A percentile compares a stretch with the other conserved stretches of the same genome.
phyloP scores from a whole-genome alignment of 2,329 filamentous ascomycete species.

The Trichophaea hybrida region DNA sequence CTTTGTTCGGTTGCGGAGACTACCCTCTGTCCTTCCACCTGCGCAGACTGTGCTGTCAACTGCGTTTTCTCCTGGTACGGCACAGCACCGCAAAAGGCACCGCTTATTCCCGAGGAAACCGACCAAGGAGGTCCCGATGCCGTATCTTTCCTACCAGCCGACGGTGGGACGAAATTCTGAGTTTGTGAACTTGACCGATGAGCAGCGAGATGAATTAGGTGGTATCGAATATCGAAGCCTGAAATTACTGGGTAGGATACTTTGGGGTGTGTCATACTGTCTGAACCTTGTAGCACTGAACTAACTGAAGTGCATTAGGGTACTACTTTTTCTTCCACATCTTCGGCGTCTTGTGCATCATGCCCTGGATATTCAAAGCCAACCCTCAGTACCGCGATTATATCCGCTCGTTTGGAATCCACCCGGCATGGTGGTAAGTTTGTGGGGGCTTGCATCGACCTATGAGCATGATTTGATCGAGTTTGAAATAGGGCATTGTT shows the following conservation, averaged over 20 bases:
- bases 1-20: constrained; percentile 12
- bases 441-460: neutral
- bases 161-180: constrained; percentile 87
- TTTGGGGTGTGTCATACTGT: constrained; percentile 37
- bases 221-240: constrained; percentile 92
- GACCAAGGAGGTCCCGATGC: constrained; percentile 36
- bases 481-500: constrained; percentile 50
- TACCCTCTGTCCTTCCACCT: constrained; percentile 16
- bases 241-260: constrained; percentile 66
- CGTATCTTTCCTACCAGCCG: constrained; percentile 87
- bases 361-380: constrained; percentile 64
- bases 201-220: constrained; percentile 85
- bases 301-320: constrained; percentile 24
- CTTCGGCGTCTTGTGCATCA: constrained; percentile 55
- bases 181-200: constrained; percentile 74
- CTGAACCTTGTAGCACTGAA: neutral
- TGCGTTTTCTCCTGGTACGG: constrained; percentile 17
- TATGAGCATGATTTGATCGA: neutral
- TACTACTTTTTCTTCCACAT: constrained; percentile 80
- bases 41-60: constrained; percentile 19
- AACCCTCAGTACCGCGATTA: constrained; percentile 45
- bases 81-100: constrained; percentile 22
- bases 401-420: constrained; percentile 48
- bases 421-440: constrained; percentile 60
- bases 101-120: constrained; percentile 39